Evolutionary conservation across 1,139 yeast species (phyloP).

Genomic region (Sugiyamaella pinicola): DNA sequence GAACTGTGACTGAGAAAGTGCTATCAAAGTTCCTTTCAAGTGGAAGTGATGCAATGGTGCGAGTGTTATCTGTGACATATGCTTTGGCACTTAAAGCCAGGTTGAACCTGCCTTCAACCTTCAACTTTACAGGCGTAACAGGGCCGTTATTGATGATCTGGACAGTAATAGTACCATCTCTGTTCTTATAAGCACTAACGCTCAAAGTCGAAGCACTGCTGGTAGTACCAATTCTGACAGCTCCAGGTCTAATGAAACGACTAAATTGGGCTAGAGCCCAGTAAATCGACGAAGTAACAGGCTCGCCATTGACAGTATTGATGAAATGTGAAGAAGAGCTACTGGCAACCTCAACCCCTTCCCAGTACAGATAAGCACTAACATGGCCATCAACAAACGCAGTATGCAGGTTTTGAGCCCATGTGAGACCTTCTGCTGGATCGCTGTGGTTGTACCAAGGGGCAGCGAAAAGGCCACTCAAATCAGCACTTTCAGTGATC

Average conservation of each 20-base stretch:
- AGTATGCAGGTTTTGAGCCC: conserved; percentile 19
- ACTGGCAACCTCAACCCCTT: conserved; percentile 18
- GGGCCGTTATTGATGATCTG: conserved; percentile 16
- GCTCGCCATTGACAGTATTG: conserved; percentile 5
- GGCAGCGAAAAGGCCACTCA: conserved; percentile 3
- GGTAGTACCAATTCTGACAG: conserved; percentile 18
- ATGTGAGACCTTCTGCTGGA: conserved; percentile 19
- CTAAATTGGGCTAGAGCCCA: conserved; percentile 27
- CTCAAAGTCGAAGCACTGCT: not conserved
- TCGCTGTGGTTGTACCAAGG: conserved; percentile 16
- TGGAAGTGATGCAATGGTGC: conserved; percentile 2
- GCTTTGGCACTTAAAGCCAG: conserved; percentile 3
- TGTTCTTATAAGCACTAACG: conserved; percentile 15
- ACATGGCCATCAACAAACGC: conserved; percentile 20
- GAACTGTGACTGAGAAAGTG: conserved; percentile 1
- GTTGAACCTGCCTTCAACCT: conserved; percentile 1
- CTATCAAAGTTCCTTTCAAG: conserved; percentile 6
- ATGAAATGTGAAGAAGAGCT: conserved; percentile 16
- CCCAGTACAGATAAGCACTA: conserved; percentile 21
- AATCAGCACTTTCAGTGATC: conserved; percentile 20
- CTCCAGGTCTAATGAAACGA: conserved; percentile 27
- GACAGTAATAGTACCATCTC: conserved; percentile 14
- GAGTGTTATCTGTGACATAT: conserved; percentile 8
- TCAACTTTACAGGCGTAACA: conserved; percentile 1
- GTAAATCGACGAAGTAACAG: conserved; percentile 10